phyloP scores from a whole-genome alignment of 164 flowering plant species.

The Malania oleifera region DNA sequence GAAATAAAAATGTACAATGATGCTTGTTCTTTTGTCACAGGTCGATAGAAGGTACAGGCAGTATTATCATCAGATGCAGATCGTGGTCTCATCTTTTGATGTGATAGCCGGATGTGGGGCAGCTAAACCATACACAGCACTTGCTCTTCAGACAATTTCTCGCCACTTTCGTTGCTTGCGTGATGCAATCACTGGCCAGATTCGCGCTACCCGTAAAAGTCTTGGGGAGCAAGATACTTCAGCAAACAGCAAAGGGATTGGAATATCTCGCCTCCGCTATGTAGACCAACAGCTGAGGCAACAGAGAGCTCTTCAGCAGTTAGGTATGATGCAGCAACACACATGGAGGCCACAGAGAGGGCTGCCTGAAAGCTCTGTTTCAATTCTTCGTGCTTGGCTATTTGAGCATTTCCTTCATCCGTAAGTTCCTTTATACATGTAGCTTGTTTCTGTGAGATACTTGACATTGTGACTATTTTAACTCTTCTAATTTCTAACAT shows the following conservation, averaged over 20 bases:
- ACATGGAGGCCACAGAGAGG: conserved; percentile 56
- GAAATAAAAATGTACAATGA: neutral
- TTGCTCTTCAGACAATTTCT: conserved; percentile 65
- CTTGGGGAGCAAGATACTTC: conserved; percentile 51
- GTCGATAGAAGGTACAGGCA: conserved; percentile 64
- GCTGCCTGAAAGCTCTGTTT: conserved; percentile 44
- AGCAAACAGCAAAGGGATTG: conserved; percentile 36
- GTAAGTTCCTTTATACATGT: too few relatives aligned
- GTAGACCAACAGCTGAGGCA: conserved; percentile 66
- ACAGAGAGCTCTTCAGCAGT: conserved; percentile 57
- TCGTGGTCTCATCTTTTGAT: conserved; percentile 63
- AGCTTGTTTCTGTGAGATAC: neutral
- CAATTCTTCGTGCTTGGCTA: conserved; percentile 49
- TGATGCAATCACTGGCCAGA: conserved; percentile 52
- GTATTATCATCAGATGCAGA: conserved; percentile 66
- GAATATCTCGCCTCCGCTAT: conserved; percentile 52
- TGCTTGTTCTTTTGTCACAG: conserved; percentile 19
- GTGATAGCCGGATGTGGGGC: conserved; percentile 55
- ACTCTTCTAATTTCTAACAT: neutral
- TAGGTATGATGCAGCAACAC: conserved; percentile 50
- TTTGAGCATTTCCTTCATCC: conserved; percentile 58
- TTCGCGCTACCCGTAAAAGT: conserved; percentile 33
- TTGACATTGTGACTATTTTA: neutral
- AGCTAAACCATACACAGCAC: conserved; percentile 60
- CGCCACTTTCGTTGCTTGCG: conserved; percentile 59